phyloP scores from a whole-genome alignment of 441 rosid genomes.

The Euphorbia celastroides region DNA sequence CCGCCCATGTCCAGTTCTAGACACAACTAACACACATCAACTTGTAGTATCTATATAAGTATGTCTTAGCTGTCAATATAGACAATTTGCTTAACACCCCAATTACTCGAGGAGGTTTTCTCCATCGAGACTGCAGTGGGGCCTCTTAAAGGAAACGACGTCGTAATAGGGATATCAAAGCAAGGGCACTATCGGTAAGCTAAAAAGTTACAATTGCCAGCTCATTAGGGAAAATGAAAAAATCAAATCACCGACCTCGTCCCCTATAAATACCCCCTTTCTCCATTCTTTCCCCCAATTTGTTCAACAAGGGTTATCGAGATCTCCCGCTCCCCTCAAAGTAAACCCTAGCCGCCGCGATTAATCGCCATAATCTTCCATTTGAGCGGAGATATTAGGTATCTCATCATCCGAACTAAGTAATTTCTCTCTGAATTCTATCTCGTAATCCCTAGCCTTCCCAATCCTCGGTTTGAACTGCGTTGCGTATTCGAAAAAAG shows the following conservation, averaged over 20 bases:
- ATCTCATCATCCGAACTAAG: background rate
- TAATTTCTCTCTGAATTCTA: background rate
- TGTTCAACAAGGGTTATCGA: too few species aligned
- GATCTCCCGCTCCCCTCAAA: background rate
- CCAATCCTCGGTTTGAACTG: background rate
- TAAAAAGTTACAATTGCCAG: background rate
- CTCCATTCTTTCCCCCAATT: too few species aligned
- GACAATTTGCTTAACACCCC: too few species aligned
- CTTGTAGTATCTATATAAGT: too few species aligned
- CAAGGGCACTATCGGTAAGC: constrained; percentile 15
- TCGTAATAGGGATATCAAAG: too few species aligned
- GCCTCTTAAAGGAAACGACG: too few species aligned
- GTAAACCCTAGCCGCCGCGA: constrained; percentile 6
- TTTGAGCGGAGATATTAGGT: background rate
- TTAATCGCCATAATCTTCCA: background rate
- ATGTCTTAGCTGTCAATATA: too few species aligned
- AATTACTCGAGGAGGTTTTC: too few species aligned
- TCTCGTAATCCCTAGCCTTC: background rate
- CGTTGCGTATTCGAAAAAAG: background rate
- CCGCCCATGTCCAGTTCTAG: too few species aligned
- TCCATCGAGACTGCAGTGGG: too few species aligned
- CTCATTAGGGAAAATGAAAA: background rate
- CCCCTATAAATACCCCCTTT: constrained; percentile 3
- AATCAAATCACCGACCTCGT: background rate
- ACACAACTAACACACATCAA: too few species aligned